Conservation (phyloP, 371 early-diverging fungal species). For the Nosema muscidifuracis region DNA sequence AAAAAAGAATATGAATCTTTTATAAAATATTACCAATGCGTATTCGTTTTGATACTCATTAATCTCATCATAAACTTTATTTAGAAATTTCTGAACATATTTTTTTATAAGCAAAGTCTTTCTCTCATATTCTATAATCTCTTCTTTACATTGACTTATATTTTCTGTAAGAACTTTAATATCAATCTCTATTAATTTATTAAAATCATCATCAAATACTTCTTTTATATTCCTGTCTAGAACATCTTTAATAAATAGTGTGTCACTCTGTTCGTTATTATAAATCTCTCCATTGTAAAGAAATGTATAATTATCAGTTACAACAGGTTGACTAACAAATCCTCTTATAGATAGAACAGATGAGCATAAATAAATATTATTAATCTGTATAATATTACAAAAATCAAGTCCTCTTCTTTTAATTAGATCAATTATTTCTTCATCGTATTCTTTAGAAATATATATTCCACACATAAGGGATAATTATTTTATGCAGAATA, state of each 20-base stretch:
- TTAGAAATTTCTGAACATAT: too few relatives aligned
- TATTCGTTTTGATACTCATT: too few relatives aligned
- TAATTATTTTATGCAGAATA: too few relatives aligned
- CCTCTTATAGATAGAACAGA: slow-evolving; percentile 34
- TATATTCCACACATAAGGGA: slow-evolving; percentile 39
- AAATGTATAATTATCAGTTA: slow-evolving; percentile 11
- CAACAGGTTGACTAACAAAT: slow-evolving; percentile 32
- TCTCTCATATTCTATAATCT: too few relatives aligned
- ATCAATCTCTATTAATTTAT: too few relatives aligned
- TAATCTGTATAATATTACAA: background rate
- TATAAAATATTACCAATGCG: too few relatives aligned
- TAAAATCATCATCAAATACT: too few relatives aligned
- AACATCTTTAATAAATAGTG: slow-evolving; percentile 29
- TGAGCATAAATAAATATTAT: background rate
- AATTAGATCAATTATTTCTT: background rate
- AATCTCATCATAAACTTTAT: too few relatives aligned
- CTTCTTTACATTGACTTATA: too few relatives aligned
- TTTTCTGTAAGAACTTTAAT: too few relatives aligned
- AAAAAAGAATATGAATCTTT: too few relatives aligned
- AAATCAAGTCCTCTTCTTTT: slow-evolving; percentile 24
- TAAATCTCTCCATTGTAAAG: slow-evolving; percentile 55
- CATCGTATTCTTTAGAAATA: slow-evolving; percentile 7
- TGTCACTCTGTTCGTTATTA: slow-evolving; percentile 37
- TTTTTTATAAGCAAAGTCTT: too few relatives aligned
- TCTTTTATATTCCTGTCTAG: background rate